Evolutionary conservation across 2,329 filamentous ascomycete genomes (phyloP).

Genomic region (Torrubiellomyces zombiae): DNA sequence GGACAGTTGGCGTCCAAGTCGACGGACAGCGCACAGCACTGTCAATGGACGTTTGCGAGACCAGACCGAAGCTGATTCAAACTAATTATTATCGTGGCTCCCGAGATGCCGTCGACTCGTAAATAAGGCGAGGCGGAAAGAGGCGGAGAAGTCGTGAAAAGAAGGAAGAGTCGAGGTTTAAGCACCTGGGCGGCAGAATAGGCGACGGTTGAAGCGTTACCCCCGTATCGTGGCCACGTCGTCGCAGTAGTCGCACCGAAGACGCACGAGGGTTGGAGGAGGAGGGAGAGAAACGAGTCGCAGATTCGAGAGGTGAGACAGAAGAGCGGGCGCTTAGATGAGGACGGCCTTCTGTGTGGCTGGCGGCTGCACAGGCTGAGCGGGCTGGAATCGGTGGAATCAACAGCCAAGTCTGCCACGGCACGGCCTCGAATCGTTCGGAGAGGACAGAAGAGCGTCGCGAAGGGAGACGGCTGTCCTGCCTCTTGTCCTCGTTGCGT

Average conservation of each 20-base stretch:
- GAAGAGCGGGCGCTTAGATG: constrained; percentile 6
- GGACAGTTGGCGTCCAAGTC: no score
- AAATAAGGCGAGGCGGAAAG: constrained; percentile 2
- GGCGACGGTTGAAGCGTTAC: no score
- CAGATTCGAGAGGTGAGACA: constrained; percentile 9
- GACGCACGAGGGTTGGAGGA: constrained; percentile 7
- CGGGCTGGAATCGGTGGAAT: no score
- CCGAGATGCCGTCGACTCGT: constrained; percentile 3
- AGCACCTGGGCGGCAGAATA: no score
- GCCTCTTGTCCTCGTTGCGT: no score
- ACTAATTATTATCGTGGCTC: constrained; percentile 3
- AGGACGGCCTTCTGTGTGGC: constrained; percentile 6
- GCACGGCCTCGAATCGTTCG: no score
- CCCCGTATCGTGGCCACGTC: no score
- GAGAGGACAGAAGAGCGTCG: no score
- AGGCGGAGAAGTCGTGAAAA: constrained; percentile 1
- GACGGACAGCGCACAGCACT: constrained; percentile 27
- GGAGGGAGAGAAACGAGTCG: constrained; percentile 11
- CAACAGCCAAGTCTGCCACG: no score
- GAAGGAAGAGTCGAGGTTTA: no score
- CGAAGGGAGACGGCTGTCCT: no score
- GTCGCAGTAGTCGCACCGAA: constrained; percentile 6
- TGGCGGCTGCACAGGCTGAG: constrained; percentile 3
- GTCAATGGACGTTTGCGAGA: constrained; percentile 16
- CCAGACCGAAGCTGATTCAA: constrained; percentile 7